These are phyloP conservation scores for Furcasterigmium furcatum DNA, from an alignment of 2,329 filamentous ascomycete species.

Conservation along the genomic window DNA sequence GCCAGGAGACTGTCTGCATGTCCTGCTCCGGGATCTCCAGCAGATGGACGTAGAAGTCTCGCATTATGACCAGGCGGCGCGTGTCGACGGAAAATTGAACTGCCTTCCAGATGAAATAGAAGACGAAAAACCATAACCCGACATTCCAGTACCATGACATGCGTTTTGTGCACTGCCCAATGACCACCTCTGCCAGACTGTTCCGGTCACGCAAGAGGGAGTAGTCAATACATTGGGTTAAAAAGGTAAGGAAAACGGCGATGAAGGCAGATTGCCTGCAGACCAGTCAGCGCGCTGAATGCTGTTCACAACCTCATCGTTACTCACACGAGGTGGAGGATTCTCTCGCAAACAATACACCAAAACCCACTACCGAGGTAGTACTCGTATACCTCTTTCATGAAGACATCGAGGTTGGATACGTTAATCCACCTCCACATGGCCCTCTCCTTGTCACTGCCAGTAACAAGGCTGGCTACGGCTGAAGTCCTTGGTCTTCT, in stretches of 20 bases:
- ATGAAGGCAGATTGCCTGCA: constrained; percentile 76
- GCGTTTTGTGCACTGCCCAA: constrained; percentile 70
- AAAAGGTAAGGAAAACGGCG: constrained; percentile 76
- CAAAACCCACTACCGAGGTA: constrained; percentile 79
- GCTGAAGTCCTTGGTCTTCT: constrained; percentile 5
- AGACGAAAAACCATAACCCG: constrained; percentile 77
- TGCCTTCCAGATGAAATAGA: constrained; percentile 81
- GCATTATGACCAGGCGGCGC: constrained; percentile 70
- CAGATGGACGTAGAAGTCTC: constrained; percentile 81
- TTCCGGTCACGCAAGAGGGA: constrained; percentile 65
- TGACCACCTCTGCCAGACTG: constrained; percentile 48
- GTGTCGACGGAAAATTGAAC: constrained; percentile 73
- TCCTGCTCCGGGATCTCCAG: constrained; percentile 79
- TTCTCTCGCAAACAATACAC: constrained; percentile 74
- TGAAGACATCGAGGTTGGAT: constrained; percentile 82
- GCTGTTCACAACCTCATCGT: background rate
- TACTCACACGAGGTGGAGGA: constrained; percentile 69
- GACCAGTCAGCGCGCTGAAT: constrained; percentile 8
- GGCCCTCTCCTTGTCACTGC: constrained; percentile 64
- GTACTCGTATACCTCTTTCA: constrained; percentile 82
- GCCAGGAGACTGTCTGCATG: constrained; percentile 94
- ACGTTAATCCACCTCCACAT: constrained; percentile 94
- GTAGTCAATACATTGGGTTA: constrained; percentile 85
- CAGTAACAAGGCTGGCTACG: constrained; percentile 21
- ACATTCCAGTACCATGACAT: constrained; percentile 78